Evolutionary conservation across 345 rosid species (phyloP).

Genomic region (sweet orange (Citrus sinensis)): DVS_A1.0 CM039163.1:8149501-8150000

Average conservation of each 20-base stretch:
- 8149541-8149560: conserved; percentile 63
- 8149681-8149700: neutral
- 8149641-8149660: neutral
- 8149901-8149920: conserved; percentile 10
- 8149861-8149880: neutral
- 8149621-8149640: neutral
- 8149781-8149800: conserved; percentile 88
- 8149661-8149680: too few species aligned
- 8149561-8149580: conserved; percentile 65
- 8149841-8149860: neutral
- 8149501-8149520: conserved; percentile 89
- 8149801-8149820: conserved; percentile 79
- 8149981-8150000: conserved; percentile 47
- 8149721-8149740: conserved; percentile 30
- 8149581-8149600: conserved; percentile 78
- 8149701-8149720: neutral
- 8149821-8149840: neutral
- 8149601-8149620: conserved; percentile 2
- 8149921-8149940: conserved; percentile 95
- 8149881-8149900: neutral
- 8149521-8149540: conserved; percentile 89
- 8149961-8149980: conserved; percentile 40
- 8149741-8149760: conserved; percentile 81
- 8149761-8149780: conserved; percentile 89
- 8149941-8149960: conserved; percentile 82